phyloP scores from a whole-genome alignment of 1,139 yeast species.

The Kodamaea sp. region DNA sequence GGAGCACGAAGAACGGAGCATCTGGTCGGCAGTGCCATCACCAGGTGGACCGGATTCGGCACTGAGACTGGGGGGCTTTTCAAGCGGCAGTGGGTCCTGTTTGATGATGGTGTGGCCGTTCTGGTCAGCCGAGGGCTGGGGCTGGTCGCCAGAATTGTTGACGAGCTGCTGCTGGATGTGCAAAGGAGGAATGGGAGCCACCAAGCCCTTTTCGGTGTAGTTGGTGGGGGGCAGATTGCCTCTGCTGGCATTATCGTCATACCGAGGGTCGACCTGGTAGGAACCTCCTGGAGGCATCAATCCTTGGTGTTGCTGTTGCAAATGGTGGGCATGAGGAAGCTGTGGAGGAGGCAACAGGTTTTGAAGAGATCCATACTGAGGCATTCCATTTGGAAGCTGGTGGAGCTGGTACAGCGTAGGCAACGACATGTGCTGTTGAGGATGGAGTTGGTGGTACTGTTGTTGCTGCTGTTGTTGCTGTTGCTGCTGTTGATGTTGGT shows the following conservation, averaged over 20 bases:
- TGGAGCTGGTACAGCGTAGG: conserved; percentile 12
- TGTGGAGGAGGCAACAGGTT: conserved; percentile 8
- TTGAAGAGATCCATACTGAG: conserved; percentile 6
- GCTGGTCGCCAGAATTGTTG: conserved; percentile 15
- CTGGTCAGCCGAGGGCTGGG: conserved; percentile 1
- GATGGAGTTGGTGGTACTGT: conserved; percentile 14
- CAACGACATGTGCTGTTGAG: conserved; percentile 13
- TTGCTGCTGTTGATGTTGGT: conserved; percentile 10
- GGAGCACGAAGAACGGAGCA: conserved; percentile 37
- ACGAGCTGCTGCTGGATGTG: conserved; percentile 47
- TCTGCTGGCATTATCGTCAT: conserved; percentile 4
- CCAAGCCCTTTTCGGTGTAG: conserved; percentile 26
- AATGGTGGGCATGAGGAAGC: conserved; percentile 4
- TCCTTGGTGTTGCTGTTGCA: conserved; percentile 4
- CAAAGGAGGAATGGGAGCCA: conserved; percentile 48
- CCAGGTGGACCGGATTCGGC: conserved; percentile 7
- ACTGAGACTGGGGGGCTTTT: conserved; percentile 5
- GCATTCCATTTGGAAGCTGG: conserved; percentile 11
- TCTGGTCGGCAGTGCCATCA: conserved; percentile 13
- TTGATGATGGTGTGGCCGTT: conserved; percentile 9
- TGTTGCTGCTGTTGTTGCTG: conserved; percentile 12
- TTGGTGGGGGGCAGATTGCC: conserved; percentile 11
- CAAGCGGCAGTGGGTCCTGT: conserved; percentile 14
- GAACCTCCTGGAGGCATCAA: conserved; percentile 6
- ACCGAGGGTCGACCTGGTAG: conserved; percentile 5